Conservation (phyloP, 495 filamentous ascomycete species). For the Diplogelasinospora grovesii region DNA sequence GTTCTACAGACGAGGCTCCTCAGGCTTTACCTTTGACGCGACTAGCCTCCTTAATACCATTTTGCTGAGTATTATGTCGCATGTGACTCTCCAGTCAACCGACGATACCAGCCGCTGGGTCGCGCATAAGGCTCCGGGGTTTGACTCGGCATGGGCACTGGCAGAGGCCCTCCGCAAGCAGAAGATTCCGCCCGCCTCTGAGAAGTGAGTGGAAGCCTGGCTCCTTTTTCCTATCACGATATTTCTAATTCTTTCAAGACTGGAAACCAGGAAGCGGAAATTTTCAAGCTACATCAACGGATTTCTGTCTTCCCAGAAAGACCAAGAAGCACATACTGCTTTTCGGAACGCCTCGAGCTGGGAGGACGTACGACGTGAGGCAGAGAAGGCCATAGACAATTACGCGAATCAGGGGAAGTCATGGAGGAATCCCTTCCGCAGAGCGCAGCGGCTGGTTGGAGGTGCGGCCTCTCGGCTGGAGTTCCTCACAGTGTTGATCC, state of each 20-base stretch:
- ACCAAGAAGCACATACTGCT: background rate
- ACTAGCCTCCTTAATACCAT: too few relatives aligned
- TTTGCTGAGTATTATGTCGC: too few relatives aligned
- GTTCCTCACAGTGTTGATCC: background rate
- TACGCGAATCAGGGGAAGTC: background rate
- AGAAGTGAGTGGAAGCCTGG: too few relatives aligned
- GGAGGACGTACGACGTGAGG: background rate
- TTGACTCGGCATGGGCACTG: background rate
- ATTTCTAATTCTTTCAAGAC: background rate
- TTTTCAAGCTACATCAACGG: background rate
- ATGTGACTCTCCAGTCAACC: background rate
- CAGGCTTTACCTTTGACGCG: too few relatives aligned
- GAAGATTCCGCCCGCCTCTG: background rate
- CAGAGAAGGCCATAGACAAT: background rate
- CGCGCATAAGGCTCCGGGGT: background rate
- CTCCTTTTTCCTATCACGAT: too few relatives aligned
- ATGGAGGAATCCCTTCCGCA: background rate
- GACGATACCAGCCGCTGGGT: slow-evolving; percentile 1
- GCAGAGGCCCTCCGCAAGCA: background rate
- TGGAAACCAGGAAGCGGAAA: background rate
- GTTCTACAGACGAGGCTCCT: too few relatives aligned
- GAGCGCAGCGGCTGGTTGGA: background rate
- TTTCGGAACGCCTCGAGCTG: background rate
- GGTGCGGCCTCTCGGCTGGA: background rate
- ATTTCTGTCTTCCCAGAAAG: background rate